Evolutionary conservation across 805 yeast species (phyloP), one percentile per base, ranked within the genome.

Genomic region (Kluyveromyces lactis): DNA sequence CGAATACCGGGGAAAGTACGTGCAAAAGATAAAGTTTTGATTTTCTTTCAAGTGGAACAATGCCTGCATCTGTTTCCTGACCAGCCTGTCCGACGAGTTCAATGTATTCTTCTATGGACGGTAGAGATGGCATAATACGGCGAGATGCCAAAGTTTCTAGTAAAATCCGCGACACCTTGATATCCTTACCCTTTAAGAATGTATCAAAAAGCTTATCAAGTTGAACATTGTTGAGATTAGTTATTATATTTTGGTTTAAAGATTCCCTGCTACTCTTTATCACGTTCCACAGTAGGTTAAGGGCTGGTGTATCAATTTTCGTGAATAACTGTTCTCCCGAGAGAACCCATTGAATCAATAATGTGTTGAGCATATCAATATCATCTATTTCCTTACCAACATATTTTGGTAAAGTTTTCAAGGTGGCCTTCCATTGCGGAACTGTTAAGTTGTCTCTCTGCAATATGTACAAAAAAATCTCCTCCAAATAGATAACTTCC

Each of bases 401-500:
- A 16, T 37, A 18, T 18, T 26, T 34, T 6, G 30, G 30, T 5
- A 34, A 12, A 5, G 19, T 13, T 10, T 23, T 4, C 21, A 34
- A 17, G 4, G 23, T 16, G 5, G 23, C 30, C 17, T 13, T 12
- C 30, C 29, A 34, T 17, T 34, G 30, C n/a, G 27, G 11, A 23
- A 12, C 18, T 21, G 37, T 16, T 18, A 23, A 16, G 26, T 21
- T 16, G 15, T 30, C 26, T 24, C 30, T 34, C 13, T 34, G 37
- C 33, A 55, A 41, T 16, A 55, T 21, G 37, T 45, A 56, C 29
- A 47, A 42, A 32, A 50, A 57, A 9, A 52, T 63, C 3, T 34
- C 30, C 8, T 34, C 37, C 16, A 34, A 4, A 26, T 24, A 34
- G 13, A 34, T 26, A 10, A 21, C 27, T 10, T 24, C 21, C 13